phyloP scores from a whole-genome alignment of 2,329 filamentous ascomycete species.

The Uncinocarpus reesii region DNA sequence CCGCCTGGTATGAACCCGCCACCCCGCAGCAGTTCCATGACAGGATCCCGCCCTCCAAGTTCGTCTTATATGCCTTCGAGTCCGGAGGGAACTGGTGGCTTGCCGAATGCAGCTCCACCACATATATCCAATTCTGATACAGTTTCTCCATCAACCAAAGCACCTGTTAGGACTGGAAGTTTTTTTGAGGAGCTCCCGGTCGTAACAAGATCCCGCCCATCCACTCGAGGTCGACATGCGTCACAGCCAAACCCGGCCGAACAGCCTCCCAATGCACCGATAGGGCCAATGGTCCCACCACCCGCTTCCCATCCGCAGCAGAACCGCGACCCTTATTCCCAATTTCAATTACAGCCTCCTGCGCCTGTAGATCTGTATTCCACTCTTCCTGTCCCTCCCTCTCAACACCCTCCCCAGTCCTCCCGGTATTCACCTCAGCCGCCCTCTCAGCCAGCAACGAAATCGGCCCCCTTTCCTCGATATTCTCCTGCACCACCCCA shows the following conservation, averaged over 20 bases:
- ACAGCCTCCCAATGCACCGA: slow-evolving; percentile 23
- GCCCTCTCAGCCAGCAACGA: slow-evolving; percentile 25
- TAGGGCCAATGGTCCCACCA: slow-evolving; percentile 3
- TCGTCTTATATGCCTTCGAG: slow-evolving; percentile 16
- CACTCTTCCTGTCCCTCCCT: slow-evolving; percentile 18
- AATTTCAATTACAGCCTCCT: slow-evolving; percentile 26
- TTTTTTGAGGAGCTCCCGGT: slow-evolving; percentile 74
- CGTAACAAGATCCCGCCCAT: slow-evolving; percentile 50
- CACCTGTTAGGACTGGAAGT: slow-evolving; percentile 30
- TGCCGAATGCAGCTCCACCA: slow-evolving; percentile 16
- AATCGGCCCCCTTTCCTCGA: slow-evolving; percentile 31
- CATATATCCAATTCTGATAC: slow-evolving; percentile 14
- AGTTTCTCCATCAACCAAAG: slow-evolving; percentile 11
- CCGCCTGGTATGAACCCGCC: slow-evolving; percentile 41
- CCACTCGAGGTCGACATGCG: slow-evolving; percentile 35
- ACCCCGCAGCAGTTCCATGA: slow-evolving; percentile 54
- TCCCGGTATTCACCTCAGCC: slow-evolving; percentile 37
- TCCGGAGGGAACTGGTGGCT: slow-evolving; percentile 18
- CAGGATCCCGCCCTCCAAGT: slow-evolving; percentile 23
- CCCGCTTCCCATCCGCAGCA: slow-evolving; percentile 20
- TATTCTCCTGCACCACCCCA: slow-evolving; percentile 40
- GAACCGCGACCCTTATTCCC: slow-evolving; percentile 21
- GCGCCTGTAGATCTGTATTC: slow-evolving; percentile 28
- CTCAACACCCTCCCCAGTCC: slow-evolving; percentile 17
- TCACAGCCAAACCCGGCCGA: slow-evolving; percentile 26